A percentile compares a stretch with the other conserved stretches of the same genome.
These are phyloP conservation scores for Actinomortierella wolfii DNA, from an alignment of 371 early-diverging fungal genomes.

Conservation along the genomic window DNA sequence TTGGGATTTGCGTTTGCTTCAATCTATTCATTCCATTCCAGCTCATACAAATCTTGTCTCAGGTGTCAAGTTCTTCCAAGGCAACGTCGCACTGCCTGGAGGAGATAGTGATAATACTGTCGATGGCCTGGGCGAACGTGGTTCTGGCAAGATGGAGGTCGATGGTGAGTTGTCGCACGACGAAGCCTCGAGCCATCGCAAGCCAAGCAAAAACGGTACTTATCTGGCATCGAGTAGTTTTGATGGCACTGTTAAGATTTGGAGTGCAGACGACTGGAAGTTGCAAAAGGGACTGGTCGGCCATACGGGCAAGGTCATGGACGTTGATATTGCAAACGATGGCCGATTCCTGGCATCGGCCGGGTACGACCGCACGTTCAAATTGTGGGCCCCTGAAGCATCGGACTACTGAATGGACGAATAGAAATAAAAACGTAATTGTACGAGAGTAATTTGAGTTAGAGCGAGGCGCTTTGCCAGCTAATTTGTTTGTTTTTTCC, in stretches of 20 bases:
- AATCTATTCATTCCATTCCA: slow-evolving; percentile 83
- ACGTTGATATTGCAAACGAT: slow-evolving; percentile 83
- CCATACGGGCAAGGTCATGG: slow-evolving; percentile 90
- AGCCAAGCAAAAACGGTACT: slow-evolving; percentile 50
- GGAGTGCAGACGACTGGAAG: slow-evolving; percentile 93
- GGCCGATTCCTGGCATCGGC: slow-evolving; percentile 83
- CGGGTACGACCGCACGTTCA: slow-evolving; percentile 94
- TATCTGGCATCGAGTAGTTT: slow-evolving; percentile 77
- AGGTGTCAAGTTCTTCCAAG: slow-evolving; percentile 76
- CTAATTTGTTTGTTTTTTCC: too few species aligned
- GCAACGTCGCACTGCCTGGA: slow-evolving; percentile 6
- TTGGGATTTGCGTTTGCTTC: slow-evolving; percentile 88
- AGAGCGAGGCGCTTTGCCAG: too few species aligned
- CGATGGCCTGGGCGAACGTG: too few species aligned
- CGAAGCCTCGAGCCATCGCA: slow-evolving; percentile 11
- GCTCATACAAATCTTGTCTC: slow-evolving; percentile 92
- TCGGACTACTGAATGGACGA: slow-evolving; percentile 18
- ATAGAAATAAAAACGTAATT: too few species aligned
- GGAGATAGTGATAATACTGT: too few species aligned
- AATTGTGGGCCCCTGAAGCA: slow-evolving; percentile 73
- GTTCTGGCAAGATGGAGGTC: slow-evolving; percentile 27
- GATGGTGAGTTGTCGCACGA: slow-evolving; percentile 23
- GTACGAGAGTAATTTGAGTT: too few species aligned
- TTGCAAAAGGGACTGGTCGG: slow-evolving; percentile 86
- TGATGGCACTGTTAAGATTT: slow-evolving; percentile 92